Evolutionary conservation across 768 basidiomycete genomes (phyloP), one percentile per base, ranked within the genome.

Genomic region (Floccularia luteovirens): DNA sequence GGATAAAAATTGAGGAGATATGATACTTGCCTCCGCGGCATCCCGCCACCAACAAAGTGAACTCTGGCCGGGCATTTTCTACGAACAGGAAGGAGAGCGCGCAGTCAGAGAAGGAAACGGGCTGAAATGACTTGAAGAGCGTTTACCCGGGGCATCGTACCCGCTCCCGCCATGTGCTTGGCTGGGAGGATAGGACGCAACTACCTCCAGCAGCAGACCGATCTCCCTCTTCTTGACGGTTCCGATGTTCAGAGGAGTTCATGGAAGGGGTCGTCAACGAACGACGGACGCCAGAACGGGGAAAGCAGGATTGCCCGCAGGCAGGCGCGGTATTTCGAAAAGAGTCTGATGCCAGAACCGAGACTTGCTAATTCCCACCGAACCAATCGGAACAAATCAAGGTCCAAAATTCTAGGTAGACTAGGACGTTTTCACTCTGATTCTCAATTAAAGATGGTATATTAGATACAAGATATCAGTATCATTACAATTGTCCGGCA

Each of bases 21-120:
- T 21, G 40, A 49, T 30, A 68, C 70, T 51, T 43, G 66, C 74
- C 84, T 63, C 82, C 80, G 63, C 81, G 70, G 56, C 76, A 79
- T 38, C 87, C 87, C 43, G 86, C 87, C 54, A 87, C 85, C 66
- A 90, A 82, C 60, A 90, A 66, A 50, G 81, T 80, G 66, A 67
- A 66, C 48, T 69, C 65, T 50, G 66, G 61, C 48, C 59, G 59
- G 48, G 50, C 32, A 45, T 45, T 52, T 39, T 65, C 67, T 62
- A 55, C 32, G 43, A 40, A 39, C 11, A 31, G 42, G 40, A 30
- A 46, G 22, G 48, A 44, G 40, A 23, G 38, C 24, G 47, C 42
- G 43, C 36, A 36, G 52, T 52, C 49, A 52, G 48, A 28, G 39
- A 45, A 43, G 25, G 36, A 33, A 24, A 46, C 31, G 31, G 48